Conservation (phyloP, 208 protist species). For the Leishmania turanica region DNA sequence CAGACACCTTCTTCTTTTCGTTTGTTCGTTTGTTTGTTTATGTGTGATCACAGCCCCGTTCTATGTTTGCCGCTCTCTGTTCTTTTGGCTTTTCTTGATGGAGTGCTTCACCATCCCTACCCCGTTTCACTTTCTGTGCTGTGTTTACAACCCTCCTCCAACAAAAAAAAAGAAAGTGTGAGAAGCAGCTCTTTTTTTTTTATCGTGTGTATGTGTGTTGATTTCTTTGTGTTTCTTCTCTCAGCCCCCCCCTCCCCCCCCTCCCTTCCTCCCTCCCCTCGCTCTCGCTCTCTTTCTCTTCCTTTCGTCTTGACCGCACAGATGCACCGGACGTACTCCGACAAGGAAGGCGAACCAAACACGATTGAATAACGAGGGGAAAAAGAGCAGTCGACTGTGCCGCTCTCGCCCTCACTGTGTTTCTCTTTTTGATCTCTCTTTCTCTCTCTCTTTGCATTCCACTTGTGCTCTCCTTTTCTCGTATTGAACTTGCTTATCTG, state of each 20-base stretch:
- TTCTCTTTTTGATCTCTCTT: background rate
- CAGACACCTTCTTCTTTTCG: background rate
- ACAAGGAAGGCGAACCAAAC: background rate
- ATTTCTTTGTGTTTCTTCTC: background rate
- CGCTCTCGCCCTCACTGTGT: background rate
- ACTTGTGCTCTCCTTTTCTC: constrained; percentile 11
- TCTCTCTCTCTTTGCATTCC: background rate
- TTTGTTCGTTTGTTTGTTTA: background rate
- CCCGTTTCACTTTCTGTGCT: background rate
- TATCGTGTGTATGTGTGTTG: background rate
- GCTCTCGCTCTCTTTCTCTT: background rate
- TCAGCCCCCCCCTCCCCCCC: background rate
- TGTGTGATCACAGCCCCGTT: background rate
- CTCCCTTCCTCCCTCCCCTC: background rate
- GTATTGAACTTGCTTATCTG: background rate
- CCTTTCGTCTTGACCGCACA: background rate
- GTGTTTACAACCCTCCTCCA: background rate
- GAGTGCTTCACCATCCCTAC: background rate
- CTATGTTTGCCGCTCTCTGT: constrained; percentile 14
- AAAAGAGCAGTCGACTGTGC: background rate
- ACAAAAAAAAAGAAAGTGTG: background rate
- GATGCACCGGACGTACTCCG: background rate
- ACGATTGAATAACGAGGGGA: background rate
- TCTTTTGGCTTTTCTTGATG: background rate
- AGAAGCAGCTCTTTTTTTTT: background rate